Evolutionary conservation across 2,329 filamentous ascomycete species (phyloP), one percentile per base, ranked within the genome.

Genomic region (Aspergillus sp.): DNA sequence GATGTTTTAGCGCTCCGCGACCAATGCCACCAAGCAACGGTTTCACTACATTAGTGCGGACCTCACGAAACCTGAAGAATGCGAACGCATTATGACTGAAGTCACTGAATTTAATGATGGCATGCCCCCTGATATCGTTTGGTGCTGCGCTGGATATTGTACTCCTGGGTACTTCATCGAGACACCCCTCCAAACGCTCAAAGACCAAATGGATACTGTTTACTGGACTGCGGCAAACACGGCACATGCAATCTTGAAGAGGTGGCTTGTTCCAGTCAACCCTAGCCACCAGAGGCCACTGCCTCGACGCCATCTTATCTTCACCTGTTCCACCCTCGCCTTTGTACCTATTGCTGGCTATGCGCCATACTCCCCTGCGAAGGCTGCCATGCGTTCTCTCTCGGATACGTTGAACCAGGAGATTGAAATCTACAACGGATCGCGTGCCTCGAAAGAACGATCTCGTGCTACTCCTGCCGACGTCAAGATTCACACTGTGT

Each of bases 211-310:
- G 91, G 91, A 96, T 70, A 84, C 93, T 65, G 93, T 97, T 77
- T 98, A 91, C 79, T 96, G 88, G 83, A 90, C 91, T 49, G 87
- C 87, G 31, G 88, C 89, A 41, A 95, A 96, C 73, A 90, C 96
- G 77, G 89, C 91, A 39, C 91, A 96, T 71, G 87, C 90, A 19
- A 86, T 89, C 17, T 78, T 97, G 60, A 84, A 83, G 52, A 82
- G 84, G 59, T 97, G 93, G 93, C 84, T 92, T 45, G 75, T 73
- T 14, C 70, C 77, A 6, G 56, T 71, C 47, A 37, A 63, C 9
- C 66, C 68, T 2, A 69, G 68, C 47, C 64, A 58, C 49, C 73
- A 71, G 60, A 63, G 65, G 63, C 64, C 73, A 62, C 62, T 73
- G 65, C 66, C 70, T 33, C 70, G 68, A 15, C 85, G 88, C 55